Conservation (phyloP, 331 rosid species). For the Quercus lobata region DNA sequence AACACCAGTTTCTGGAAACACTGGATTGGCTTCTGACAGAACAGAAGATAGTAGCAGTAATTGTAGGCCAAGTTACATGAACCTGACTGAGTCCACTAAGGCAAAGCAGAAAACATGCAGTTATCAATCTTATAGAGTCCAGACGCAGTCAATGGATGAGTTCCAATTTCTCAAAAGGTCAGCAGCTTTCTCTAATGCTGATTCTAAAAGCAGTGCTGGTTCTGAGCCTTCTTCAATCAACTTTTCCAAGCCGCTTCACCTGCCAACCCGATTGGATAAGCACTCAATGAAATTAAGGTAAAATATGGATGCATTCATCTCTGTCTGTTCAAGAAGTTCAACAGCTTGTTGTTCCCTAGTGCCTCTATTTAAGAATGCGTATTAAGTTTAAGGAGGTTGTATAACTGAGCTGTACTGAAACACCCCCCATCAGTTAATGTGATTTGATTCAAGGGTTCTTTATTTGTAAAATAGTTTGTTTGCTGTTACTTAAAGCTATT, state of each 20-base stretch:
- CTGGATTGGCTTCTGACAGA: constrained; percentile 56
- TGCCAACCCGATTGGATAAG: constrained; percentile 50
- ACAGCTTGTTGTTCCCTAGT: constrained; percentile 67
- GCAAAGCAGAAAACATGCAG: constrained; percentile 52
- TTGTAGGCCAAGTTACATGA: constrained; percentile 80
- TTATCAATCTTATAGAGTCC: constrained; percentile 48
- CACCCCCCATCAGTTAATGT: constrained; percentile 1
- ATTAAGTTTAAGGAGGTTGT: constrained; percentile 33
- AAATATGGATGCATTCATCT: constrained; percentile 11
- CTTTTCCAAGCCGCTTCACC: constrained; percentile 56
- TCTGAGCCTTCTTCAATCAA: constrained; percentile 62
- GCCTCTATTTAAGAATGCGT: constrained; percentile 21
- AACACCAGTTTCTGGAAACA: constrained; percentile 78
- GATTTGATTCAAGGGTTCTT: constrained; percentile 15
- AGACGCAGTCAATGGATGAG: constrained; percentile 95
- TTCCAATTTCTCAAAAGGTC: constrained; percentile 71
- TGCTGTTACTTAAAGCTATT: not conserved
- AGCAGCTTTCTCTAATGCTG: constrained; percentile 57
- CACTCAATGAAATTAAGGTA: constrained; percentile 36
- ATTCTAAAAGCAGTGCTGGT: constrained; percentile 72
- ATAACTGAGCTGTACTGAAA: constrained; percentile 13
- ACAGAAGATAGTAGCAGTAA: constrained; percentile 59
- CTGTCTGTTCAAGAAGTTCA: constrained; percentile 47
- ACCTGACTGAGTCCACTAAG: constrained; percentile 80
- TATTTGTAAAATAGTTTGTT: constrained; percentile 43